Conservation (phyloP, 352 stramenopile species). For the Globisporangium nagaii region DNA sequence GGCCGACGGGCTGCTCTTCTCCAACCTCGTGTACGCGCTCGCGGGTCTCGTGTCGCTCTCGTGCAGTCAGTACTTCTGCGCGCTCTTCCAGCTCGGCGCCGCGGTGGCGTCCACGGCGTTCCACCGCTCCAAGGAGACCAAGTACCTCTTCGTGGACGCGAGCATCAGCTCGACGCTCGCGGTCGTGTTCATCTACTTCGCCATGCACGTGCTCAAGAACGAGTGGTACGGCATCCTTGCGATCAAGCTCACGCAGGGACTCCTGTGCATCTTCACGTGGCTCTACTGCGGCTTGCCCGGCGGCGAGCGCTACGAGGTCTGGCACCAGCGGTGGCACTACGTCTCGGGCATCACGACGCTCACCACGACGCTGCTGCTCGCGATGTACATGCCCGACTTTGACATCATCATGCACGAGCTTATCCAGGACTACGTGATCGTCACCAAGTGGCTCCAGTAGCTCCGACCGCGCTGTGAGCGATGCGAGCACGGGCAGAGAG, state of each 20-base stretch:
- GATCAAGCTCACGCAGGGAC: slow-evolving; percentile 49
- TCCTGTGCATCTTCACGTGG: slow-evolving; percentile 70
- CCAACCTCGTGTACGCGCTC: slow-evolving; percentile 72
- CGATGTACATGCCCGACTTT: slow-evolving; percentile 74
- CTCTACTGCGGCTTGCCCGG: slow-evolving; percentile 77
- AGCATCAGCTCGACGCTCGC: slow-evolving; percentile 68
- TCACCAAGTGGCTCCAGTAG: slow-evolving; percentile 44
- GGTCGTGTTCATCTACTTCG: slow-evolving; percentile 64
- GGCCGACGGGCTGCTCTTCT: slow-evolving; percentile 78
- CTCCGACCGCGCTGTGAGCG: not conserved
- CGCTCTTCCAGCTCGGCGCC: slow-evolving; percentile 60
- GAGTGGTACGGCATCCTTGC: slow-evolving; percentile 74
- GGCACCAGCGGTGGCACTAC: slow-evolving; percentile 82
- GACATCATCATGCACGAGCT: slow-evolving; percentile 74
- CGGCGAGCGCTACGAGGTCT: slow-evolving; percentile 67
- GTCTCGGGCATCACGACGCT: slow-evolving; percentile 74
- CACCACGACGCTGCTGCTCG: slow-evolving; percentile 65
- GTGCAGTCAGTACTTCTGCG: slow-evolving; percentile 70
- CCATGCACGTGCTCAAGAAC: slow-evolving; percentile 57
- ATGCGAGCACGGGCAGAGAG: no score
- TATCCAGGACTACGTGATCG: slow-evolving; percentile 46
- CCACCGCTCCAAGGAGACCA: slow-evolving; percentile 80
- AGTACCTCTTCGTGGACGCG: slow-evolving; percentile 74
- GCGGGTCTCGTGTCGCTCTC: slow-evolving; percentile 64
- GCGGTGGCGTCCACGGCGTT: slow-evolving; percentile 72